Percentiles rank a stretch among this genome's conserved stretches.
These are phyloP conservation scores for Plectosphaerella cucumerina DNA, from an alignment of 2,329 filamentous ascomycete genomes.

Conservation along the genomic window DNA sequence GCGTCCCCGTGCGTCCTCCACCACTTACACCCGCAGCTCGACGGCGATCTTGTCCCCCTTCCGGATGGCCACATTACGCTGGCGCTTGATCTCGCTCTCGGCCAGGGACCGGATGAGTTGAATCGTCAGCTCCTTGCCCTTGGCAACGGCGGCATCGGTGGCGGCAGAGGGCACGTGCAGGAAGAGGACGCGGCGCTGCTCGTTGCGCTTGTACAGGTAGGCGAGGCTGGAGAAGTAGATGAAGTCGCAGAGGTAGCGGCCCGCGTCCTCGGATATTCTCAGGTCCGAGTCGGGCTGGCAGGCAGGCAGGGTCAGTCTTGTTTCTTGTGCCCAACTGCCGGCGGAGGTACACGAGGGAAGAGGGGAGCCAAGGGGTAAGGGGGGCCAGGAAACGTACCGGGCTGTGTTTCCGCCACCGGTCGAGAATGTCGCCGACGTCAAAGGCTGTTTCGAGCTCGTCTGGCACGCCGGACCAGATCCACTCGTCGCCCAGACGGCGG, in stretches of 20 bases:
- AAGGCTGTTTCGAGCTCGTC: constrained; percentile 53
- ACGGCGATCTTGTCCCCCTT: constrained; percentile 11
- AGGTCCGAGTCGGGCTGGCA: constrained; percentile 37
- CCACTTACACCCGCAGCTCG: constrained; percentile 8
- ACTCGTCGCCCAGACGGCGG: constrained; percentile 30
- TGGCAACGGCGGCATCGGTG: constrained; percentile 40
- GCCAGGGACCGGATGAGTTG: constrained; percentile 54
- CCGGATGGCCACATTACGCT: constrained; percentile 1
- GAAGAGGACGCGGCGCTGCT: constrained; percentile 56
- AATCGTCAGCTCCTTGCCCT: constrained; percentile 47
- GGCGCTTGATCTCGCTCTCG: constrained; percentile 38
- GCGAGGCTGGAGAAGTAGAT: constrained; percentile 70
- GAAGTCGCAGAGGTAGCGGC: constrained; percentile 73
- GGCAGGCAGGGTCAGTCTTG: constrained; percentile 11
- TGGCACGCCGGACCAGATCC: constrained; percentile 52
- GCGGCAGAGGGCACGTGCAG: constrained; percentile 66
- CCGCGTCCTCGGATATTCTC: constrained; percentile 64
- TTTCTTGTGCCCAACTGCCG: neutral
- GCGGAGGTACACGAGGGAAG: neutral
- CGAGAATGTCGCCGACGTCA: constrained; percentile 52
- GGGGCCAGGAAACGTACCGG: constrained; percentile 34
- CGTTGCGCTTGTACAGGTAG: constrained; percentile 43
- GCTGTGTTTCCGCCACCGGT: constrained; percentile 48
- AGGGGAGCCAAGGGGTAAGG: neutral
- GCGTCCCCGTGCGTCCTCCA: too few species aligned